Evolutionary conservation across 768 basidiomycete genomes (phyloP).

Genomic region (Tulasnella calospora): DNA sequence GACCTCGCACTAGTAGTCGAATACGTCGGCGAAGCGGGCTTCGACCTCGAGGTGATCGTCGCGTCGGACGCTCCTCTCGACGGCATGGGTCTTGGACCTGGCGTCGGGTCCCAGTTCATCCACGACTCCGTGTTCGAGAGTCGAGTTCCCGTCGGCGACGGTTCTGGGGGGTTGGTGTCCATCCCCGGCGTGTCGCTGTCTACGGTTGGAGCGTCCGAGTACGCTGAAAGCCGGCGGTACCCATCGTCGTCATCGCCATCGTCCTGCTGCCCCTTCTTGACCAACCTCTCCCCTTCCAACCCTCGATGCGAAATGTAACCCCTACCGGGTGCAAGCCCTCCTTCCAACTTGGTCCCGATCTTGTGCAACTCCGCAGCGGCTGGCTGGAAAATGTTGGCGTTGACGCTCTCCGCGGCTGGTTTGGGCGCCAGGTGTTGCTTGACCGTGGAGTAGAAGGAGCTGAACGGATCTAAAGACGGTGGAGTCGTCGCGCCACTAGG

Average conservation of each 20-base stretch:
- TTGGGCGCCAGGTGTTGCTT: neutral
- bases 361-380: conserved; percentile 12
- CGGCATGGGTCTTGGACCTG: neutral
- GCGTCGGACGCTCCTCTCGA: neutral
- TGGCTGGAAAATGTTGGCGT: neutral
- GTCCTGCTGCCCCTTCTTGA: neutral
- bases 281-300: conserved; percentile 14
- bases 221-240: neutral
- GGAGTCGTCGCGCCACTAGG: neutral
- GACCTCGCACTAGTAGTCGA: neutral
- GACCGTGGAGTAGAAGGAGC: conserved; percentile 12
- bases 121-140: neutral
- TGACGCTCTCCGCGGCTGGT: neutral
- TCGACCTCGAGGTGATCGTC: neutral
- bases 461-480: conserved; percentile 11
- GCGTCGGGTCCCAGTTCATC: conserved; percentile 6
- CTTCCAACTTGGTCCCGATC: conserved; percentile 17
- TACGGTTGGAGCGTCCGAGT: conserved; percentile 6
- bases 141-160: neutral
- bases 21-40: neutral
- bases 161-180: neutral
- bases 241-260: conserved; percentile 7
- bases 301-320: conserved; percentile 23
- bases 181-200: conserved; percentile 23
- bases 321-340: conserved; percentile 3